Evolutionary conservation across 495 filamentous ascomycete genomes (phyloP).

Genomic region (Penicillium pancosmium): DNA sequence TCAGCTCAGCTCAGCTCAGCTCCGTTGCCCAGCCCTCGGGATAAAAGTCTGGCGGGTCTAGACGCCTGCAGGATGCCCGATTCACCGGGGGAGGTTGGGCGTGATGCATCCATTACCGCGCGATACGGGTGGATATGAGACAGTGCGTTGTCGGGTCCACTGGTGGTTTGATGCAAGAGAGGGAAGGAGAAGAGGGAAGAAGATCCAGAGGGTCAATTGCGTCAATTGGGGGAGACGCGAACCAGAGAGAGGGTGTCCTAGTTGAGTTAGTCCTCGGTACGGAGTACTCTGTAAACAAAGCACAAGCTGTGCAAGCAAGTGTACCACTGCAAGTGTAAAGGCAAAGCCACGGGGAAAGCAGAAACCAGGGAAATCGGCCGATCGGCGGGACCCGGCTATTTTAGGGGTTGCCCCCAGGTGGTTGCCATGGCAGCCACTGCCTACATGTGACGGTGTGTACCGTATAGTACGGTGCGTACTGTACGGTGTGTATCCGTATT

Average conservation of each 20-base stretch:
- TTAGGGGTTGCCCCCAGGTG: background rate
- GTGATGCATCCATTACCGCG: constrained; percentile 2
- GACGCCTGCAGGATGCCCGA: constrained; percentile 21
- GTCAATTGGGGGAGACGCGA: background rate
- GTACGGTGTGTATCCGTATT: background rate
- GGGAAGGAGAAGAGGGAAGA: background rate
- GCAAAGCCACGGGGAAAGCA: background rate
- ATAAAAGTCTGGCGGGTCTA: constrained; percentile 14
- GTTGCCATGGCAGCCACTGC: constrained; percentile 3
- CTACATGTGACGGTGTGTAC: background rate
- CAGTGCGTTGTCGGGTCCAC: constrained; percentile 6
- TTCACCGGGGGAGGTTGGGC: constrained; percentile 10
- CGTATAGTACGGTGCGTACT: background rate
- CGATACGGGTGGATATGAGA: constrained; percentile 2
- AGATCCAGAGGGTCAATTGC: background rate
- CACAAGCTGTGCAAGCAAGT: background rate
- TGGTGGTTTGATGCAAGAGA: background rate
- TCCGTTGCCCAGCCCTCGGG: constrained; percentile 16
- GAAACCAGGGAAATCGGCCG: background rate
- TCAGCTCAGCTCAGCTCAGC: constrained; percentile 14
- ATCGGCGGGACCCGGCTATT: constrained; percentile 3
- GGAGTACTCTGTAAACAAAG: background rate
- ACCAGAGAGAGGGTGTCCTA: background rate
- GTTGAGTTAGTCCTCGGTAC: too few relatives aligned
- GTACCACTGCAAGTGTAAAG: background rate